Conservation (phyloP, 2,329 filamentous ascomycete species). For the Botrytis fragariae region DNA sequence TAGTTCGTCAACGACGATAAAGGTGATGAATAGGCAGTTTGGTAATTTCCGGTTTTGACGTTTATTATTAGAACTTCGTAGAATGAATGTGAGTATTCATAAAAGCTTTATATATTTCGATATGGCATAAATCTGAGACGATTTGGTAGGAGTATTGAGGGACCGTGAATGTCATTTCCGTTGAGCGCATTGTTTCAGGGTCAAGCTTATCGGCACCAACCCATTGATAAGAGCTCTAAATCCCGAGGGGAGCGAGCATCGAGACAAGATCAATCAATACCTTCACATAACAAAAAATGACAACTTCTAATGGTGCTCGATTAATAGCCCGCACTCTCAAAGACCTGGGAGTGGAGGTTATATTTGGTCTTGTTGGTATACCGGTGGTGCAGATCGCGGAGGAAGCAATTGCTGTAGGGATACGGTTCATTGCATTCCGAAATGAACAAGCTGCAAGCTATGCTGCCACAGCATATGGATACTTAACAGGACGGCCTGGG, state of each 20-base stretch:
- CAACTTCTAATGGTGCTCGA: slow-evolving; percentile 27
- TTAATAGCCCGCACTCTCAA: slow-evolving; percentile 34
- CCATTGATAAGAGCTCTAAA: slow-evolving; percentile 2
- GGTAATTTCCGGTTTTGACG: not conserved
- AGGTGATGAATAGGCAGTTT: not conserved
- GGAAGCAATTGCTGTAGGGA: slow-evolving; percentile 54
- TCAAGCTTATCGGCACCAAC: slow-evolving; percentile 15
- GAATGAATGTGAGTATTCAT: not conserved
- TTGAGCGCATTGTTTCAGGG: slow-evolving; percentile 11
- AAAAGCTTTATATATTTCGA: slow-evolving; percentile 1
- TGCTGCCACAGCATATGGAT: slow-evolving; percentile 57
- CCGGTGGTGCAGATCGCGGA: slow-evolving; percentile 55
- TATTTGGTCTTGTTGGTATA: slow-evolving; percentile 37
- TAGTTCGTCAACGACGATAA: not conserved
- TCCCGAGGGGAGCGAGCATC: not conserved
- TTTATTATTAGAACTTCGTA: not conserved
- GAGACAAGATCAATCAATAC: not conserved
- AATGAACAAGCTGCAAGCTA: slow-evolving; percentile 59
- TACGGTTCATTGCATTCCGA: slow-evolving; percentile 56
- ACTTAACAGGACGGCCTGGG: slow-evolving; percentile 54
- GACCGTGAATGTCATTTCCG: slow-evolving; percentile 6
- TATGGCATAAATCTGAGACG: not conserved
- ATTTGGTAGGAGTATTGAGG: not conserved
- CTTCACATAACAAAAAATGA: slow-evolving; percentile 9
- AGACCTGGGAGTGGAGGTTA: slow-evolving; percentile 34